These are phyloP conservation scores for Xylariaceae sp. DNA, from an alignment of 2,329 filamentous ascomycete species.

Conservation along the genomic window DNA sequence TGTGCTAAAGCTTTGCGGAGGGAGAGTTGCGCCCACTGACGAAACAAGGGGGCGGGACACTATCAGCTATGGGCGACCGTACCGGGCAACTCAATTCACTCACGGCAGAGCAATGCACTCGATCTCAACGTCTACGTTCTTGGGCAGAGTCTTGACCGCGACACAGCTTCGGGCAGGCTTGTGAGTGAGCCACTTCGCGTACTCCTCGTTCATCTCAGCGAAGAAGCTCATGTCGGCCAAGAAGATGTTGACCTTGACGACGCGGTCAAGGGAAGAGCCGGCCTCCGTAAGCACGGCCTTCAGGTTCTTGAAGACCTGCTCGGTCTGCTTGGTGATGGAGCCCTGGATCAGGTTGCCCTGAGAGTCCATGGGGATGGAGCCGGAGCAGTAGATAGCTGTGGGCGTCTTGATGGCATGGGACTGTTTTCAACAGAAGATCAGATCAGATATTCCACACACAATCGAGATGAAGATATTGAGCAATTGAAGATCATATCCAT, in stretches of 20 bases:
- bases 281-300: conserved; percentile 77
- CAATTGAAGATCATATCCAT: conserved; percentile 29
- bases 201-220: conserved; percentile 77
- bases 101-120: conserved; percentile 72
- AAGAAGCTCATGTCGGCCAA: conserved; percentile 89
- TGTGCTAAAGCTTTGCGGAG: not conserved
- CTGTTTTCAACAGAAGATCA: conserved; percentile 33
- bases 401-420: conserved; percentile 64
- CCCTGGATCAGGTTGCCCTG: conserved; percentile 53
- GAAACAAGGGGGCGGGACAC: not conserved
- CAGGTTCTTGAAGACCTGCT: conserved; percentile 67
- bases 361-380: conserved; percentile 64
- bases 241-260: conserved; percentile 92
- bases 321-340: conserved; percentile 59
- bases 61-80: not conserved
- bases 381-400: conserved; percentile 61
- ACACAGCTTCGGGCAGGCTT: conserved; percentile 88
- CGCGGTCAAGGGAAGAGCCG: conserved; percentile 68
- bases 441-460: not conserved
- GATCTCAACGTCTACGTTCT: conserved; percentile 83
- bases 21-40: not conserved
- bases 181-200: conserved; percentile 75
- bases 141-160: conserved; percentile 81
- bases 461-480: not conserved
- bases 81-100: not conserved